Evolutionary conservation across 352 stramenopile genomes (phyloP).

Genomic region (Pythium rishiriense): DNA sequence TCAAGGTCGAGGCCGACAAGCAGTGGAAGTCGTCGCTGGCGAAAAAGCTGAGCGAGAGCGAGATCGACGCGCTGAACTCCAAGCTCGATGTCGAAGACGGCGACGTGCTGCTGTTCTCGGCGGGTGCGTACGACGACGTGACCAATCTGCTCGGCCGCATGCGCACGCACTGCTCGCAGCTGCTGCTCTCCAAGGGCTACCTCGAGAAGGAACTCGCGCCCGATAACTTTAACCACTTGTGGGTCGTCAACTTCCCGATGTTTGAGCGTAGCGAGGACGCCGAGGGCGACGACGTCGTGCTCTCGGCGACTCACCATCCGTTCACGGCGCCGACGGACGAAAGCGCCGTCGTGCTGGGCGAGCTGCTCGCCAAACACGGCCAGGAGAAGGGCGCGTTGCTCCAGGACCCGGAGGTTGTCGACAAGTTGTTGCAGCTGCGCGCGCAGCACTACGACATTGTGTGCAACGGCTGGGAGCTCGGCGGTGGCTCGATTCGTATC

Average conservation of each 20-base stretch:
- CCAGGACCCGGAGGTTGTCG: slow-evolving; percentile 46
- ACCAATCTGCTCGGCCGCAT: slow-evolving; percentile 64
- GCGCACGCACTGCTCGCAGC: slow-evolving; percentile 60
- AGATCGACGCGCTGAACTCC: slow-evolving; percentile 51
- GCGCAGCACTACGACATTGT: slow-evolving; percentile 89
- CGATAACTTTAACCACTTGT: slow-evolving; percentile 78
- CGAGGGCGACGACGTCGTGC: slow-evolving; percentile 27
- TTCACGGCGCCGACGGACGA: slow-evolving; percentile 76
- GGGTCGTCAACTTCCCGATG: slow-evolving; percentile 89
- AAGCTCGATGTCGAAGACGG: slow-evolving; percentile 55
- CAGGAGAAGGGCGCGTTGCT: slow-evolving; percentile 38
- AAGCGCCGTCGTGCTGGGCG: slow-evolving; percentile 42
- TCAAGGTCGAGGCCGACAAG: slow-evolving; percentile 58
- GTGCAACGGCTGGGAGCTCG: slow-evolving; percentile 88
- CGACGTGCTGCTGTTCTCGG: slow-evolving; percentile 70
- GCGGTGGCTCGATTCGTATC: slow-evolving; percentile 85
- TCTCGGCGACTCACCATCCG: slow-evolving; percentile 84
- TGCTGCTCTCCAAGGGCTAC: slow-evolving; percentile 59
- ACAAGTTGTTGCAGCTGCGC: slow-evolving; percentile 60
- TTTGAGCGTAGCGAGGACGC: slow-evolving; percentile 74
- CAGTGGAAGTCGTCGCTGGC: slow-evolving; percentile 73
- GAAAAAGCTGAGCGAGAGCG: slow-evolving; percentile 51
- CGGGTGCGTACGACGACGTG: slow-evolving; percentile 56
- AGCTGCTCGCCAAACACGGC: slow-evolving; percentile 35
- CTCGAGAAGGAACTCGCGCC: slow-evolving; percentile 63